Conservation (phyloP, 257 asterid species). For the Paraleonurus japonicus region DNA sequence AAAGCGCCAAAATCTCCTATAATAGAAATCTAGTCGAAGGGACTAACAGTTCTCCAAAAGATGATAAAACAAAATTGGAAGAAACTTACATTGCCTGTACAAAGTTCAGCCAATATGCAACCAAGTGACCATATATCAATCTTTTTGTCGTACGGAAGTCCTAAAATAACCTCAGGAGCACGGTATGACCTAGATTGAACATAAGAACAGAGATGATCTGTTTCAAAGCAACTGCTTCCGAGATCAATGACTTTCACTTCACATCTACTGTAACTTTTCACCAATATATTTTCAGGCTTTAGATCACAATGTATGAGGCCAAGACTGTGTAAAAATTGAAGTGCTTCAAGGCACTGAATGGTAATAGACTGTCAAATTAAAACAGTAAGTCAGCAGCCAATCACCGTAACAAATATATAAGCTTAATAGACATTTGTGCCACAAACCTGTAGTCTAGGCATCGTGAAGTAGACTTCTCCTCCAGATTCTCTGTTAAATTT, state of each 20-base stretch:
- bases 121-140: constrained; percentile 83
- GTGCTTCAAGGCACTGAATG: constrained; percentile 78
- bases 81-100: constrained; percentile 73
- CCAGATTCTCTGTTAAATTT: constrained; percentile 81
- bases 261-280: constrained; percentile 81
- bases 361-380: constrained; percentile 56
- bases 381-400: constrained; percentile 15
- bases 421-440: not conserved
- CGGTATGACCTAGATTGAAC: constrained; percentile 82
- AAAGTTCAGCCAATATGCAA: constrained; percentile 84
- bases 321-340: constrained; percentile 61
- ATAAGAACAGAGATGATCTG: constrained; percentile 77
- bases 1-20: not conserved
- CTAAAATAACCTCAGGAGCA: constrained; percentile 79
- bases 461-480: constrained; percentile 81
- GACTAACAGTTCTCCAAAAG: not conserved
- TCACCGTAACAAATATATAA: not conserved
- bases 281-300: constrained; percentile 82
- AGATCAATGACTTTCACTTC: constrained; percentile 84
- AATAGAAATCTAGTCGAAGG: not conserved
- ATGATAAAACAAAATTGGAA: not conserved
- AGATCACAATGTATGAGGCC: constrained; percentile 83
- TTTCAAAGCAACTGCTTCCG: constrained; percentile 81
- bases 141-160: constrained; percentile 67
- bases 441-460: constrained; percentile 77